phyloP scores from a whole-genome alignment of 73 alveolate genomes.

The Tetrahymena thermophila region DNA sequence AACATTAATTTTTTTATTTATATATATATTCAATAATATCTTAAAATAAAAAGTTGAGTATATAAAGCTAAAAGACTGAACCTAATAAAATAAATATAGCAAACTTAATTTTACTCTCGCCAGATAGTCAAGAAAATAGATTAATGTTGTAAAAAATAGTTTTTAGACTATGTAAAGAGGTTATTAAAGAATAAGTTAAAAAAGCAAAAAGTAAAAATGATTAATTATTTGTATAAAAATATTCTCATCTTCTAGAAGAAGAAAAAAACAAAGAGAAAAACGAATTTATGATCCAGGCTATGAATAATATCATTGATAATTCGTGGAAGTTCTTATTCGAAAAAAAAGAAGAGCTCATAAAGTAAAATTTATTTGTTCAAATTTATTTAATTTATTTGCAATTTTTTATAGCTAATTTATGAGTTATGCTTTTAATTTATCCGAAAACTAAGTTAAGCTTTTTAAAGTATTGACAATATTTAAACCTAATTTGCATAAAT shows the following conservation, averaged over 20 bases:
- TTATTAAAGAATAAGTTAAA: background rate
- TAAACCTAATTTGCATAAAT: background rate
- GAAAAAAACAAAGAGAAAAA: background rate
- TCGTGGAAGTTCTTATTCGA: background rate
- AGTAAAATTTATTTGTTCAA: background rate
- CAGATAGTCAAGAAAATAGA: background rate
- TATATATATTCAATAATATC: background rate
- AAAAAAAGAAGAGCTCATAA: background rate
- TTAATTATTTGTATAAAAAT: background rate
- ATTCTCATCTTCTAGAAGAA: background rate
- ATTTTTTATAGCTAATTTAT: background rate
- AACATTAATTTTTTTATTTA: no score
- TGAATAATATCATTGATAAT: background rate
- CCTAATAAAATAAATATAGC: background rate
- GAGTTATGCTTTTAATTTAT: background rate
- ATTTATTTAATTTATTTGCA: background rate
- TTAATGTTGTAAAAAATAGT: background rate
- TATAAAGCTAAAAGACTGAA: background rate
- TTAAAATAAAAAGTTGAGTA: background rate
- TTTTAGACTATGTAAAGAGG: background rate
- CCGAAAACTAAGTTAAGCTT: background rate
- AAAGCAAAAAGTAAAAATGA: background rate
- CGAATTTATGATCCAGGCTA: background rate
- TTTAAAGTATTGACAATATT: background rate
- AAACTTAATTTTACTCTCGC: background rate